A percentile compares a stretch with the other conserved stretches of the same genome.
phyloP scores from a whole-genome alignment of 176 grass and related monocot species.

The Oryza meridionalis region DNA sequence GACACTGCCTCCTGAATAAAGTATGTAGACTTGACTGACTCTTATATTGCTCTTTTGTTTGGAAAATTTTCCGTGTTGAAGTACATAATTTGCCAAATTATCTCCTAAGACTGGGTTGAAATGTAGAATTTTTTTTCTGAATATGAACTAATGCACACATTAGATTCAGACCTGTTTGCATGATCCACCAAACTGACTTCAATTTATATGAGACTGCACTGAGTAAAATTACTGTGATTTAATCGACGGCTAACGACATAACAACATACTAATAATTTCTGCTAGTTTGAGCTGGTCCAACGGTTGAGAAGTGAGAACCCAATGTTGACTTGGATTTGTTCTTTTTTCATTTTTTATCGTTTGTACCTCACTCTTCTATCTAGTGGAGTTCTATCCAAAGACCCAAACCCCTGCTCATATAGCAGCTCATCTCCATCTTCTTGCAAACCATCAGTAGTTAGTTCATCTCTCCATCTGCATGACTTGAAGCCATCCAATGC shows the following conservation, averaged over 20 bases:
- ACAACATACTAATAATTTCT: not conserved
- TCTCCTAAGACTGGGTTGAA: not conserved
- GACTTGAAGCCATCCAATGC: not conserved
- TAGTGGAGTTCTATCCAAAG: slow-evolving; percentile 24
- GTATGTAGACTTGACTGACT: not conserved
- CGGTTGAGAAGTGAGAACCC: not conserved
- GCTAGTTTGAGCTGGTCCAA: slow-evolving; percentile 7
- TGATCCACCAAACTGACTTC: slow-evolving; percentile 8
- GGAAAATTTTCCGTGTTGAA: not conserved
- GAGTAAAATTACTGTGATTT: not conserved
- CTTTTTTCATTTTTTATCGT: not conserved
- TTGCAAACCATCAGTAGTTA: not conserved
- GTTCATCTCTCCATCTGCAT: not conserved
- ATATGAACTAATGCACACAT: not conserved
- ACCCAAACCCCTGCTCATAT: not conserved
- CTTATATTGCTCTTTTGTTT: not conserved
- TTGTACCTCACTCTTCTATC: not conserved
- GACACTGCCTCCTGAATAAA: not conserved
- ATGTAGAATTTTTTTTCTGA: not conserved
- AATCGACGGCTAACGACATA: not conserved
- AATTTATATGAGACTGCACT: not conserved
- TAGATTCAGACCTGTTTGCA: not conserved
- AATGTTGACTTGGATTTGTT: not conserved
- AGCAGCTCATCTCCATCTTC: not conserved
- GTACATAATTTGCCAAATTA: not conserved